Evolutionary conservation across 345 rosid species (phyloP).

Genomic region (Citrus sp.): DNA sequence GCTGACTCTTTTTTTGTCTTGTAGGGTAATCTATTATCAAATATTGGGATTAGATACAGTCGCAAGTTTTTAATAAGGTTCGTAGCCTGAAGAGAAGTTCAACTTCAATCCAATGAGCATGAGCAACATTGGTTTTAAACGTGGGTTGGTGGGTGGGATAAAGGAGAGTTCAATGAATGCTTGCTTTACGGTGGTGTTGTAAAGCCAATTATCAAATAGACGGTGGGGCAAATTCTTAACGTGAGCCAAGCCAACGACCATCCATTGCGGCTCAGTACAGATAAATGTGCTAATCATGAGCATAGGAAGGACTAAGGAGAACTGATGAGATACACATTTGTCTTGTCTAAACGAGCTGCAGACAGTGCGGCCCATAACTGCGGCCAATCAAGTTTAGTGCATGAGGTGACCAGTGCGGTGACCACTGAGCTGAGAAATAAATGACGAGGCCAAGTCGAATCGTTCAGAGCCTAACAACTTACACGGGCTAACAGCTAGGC

Average conservation of each 20-base stretch:
- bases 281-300: too few relatives aligned
- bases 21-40: neutral
- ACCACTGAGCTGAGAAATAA: neutral
- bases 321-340: too few relatives aligned
- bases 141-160: neutral
- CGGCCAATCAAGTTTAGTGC: too few relatives aligned
- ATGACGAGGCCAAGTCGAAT: too few relatives aligned
- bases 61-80: too few relatives aligned
- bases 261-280: too few relatives aligned
- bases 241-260: neutral
- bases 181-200: neutral
- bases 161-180: neutral
- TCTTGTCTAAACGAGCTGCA: too few relatives aligned
- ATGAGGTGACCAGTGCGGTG: too few relatives aligned
- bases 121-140: too few relatives aligned
- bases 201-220: neutral
- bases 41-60: neutral
- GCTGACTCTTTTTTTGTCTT: neutral
- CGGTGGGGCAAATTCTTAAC: constrained; percentile 13
- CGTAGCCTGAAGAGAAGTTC: too few relatives aligned
- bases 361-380: too few relatives aligned
- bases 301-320: too few relatives aligned
- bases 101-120: neutral
- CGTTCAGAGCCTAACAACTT: neutral
- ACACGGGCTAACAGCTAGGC: neutral